Conservation (phyloP, 192 early-diverging fungal genomes). For the Backusella psychrophila region DNA sequence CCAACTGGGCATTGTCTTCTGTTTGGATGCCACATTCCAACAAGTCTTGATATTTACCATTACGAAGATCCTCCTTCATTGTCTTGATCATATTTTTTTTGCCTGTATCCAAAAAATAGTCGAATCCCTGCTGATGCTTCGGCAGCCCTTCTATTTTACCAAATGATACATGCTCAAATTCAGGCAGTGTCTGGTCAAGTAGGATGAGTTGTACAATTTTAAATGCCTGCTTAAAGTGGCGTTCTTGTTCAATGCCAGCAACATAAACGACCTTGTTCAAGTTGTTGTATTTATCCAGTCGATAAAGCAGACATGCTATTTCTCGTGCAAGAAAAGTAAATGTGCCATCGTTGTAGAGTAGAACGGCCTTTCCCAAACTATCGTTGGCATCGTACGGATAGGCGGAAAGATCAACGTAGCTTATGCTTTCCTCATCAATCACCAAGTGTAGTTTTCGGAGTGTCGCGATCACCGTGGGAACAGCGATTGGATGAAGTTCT, state of each 20-base stretch:
- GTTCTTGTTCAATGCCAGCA: conserved; percentile 75
- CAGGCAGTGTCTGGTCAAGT: conserved; percentile 35
- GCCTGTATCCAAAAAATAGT: conserved; percentile 81
- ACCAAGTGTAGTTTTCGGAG: conserved; percentile 21
- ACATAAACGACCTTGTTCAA: conserved; percentile 87
- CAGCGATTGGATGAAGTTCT: conserved; percentile 33
- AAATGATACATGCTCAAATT: conserved; percentile 81
- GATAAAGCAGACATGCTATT: conserved; percentile 79
- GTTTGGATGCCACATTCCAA: background rate
- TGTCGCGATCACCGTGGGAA: background rate
- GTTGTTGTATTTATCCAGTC: conserved; percentile 68
- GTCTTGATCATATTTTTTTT: conserved; percentile 78
- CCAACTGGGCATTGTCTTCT: background rate
- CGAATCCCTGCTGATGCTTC: conserved; percentile 85
- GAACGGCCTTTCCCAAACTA: conserved; percentile 70
- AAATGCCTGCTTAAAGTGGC: conserved; percentile 86
- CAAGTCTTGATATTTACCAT: conserved; percentile 56
- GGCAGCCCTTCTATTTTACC: conserved; percentile 87
- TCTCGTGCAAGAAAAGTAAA: conserved; percentile 87
- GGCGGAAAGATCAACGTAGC: conserved; percentile 72
- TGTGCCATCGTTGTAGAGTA: conserved; percentile 77
- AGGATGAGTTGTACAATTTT: conserved; percentile 55
- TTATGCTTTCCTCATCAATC: conserved; percentile 62
- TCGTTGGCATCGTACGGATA: conserved; percentile 20
- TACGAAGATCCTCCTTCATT: conserved; percentile 68